Evolutionary conservation across 2,329 filamentous ascomycete species (phyloP).

Genomic region (Microthyrium microscopicum): DNA sequence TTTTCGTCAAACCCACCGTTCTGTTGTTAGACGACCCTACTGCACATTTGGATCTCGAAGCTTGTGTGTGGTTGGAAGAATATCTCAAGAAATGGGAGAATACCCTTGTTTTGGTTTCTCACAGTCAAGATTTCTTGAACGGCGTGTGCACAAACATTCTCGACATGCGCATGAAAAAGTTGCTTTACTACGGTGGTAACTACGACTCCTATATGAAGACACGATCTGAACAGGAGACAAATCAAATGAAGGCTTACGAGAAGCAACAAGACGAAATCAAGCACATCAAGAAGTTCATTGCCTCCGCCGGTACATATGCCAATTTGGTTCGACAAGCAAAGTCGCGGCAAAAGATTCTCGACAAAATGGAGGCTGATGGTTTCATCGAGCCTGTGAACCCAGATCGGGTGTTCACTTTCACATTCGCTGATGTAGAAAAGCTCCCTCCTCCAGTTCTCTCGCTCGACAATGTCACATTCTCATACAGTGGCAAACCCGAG

Average conservation of each 20-base stretch:
- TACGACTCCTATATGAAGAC: conserved; percentile 97
- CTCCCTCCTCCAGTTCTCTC: conserved; percentile 93
- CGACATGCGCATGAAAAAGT: conserved; percentile 80
- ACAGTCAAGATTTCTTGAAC: conserved; percentile 98
- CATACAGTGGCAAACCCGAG: conserved; percentile 75
- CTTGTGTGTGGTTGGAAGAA: conserved; percentile 98
- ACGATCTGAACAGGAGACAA: conserved; percentile 79
- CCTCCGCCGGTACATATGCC: conserved; percentile 97
- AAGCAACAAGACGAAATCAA: conserved; percentile 99
- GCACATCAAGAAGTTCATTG: conserved; percentile 99
- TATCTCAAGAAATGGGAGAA: conserved; percentile 99
- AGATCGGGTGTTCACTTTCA: conserved; percentile 90
- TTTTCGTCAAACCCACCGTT: conserved; percentile 95
- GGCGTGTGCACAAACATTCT: conserved; percentile 98
- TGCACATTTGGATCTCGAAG: conserved; percentile 96
- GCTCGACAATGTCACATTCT: conserved; percentile 95
- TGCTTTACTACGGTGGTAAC: conserved; percentile 98
- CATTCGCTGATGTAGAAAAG: conserved; percentile 97
- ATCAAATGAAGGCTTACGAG: conserved; percentile 97
- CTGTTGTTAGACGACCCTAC: conserved; percentile 96
- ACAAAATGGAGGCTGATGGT: conserved; percentile 99
- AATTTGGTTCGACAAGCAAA: conserved; percentile 98
- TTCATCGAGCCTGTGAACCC: conserved; percentile 81
- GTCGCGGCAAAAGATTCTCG: conserved; percentile 97
- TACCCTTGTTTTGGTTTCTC: conserved; percentile 88